Evolutionary conservation across 192 early-diverging fungal genomes (phyloP).

Genomic region (Diversispora epigaea): DNA sequence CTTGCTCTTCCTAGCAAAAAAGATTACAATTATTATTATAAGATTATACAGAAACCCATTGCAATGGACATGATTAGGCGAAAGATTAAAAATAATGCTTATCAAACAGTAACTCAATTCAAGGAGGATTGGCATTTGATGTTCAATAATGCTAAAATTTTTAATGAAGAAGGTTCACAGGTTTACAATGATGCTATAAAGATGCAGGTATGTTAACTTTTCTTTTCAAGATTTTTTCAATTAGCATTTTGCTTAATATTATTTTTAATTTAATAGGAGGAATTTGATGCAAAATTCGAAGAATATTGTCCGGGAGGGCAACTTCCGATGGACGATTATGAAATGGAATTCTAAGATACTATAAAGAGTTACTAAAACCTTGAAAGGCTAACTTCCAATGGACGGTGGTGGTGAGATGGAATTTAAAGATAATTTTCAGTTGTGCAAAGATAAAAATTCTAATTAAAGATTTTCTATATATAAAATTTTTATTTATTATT

Average conservation of each 20-base stretch:
- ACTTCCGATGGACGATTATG: constrained; percentile 32
- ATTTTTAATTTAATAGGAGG: constrained; percentile 37
- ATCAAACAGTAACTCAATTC: constrained; percentile 66
- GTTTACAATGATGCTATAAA: constrained; percentile 86
- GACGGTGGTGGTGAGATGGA: no score
- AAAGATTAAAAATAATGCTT: constrained; percentile 68
- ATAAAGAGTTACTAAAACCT: no score
- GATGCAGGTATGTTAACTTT: constrained; percentile 45
- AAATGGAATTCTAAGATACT: not conserved
- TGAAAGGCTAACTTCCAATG: no score
- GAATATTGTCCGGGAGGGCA: constrained; percentile 45
- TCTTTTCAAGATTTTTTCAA: not conserved
- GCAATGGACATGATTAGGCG: constrained; percentile 84
- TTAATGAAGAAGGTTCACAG: constrained; percentile 87
- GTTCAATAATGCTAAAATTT: constrained; percentile 89
- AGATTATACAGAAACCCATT: constrained; percentile 84
- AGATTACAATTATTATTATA: constrained; percentile 88
- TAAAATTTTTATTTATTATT: no score
- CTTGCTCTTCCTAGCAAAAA: constrained; percentile 66
- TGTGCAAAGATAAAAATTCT: no score
- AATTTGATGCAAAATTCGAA: constrained; percentile 44
- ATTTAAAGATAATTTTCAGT: no score
- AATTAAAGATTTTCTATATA: no score
- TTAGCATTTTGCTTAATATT: not conserved
- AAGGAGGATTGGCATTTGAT: constrained; percentile 81